phyloP scores from a whole-genome alignment of 2,329 filamentous ascomycete species.

The Aureobasidium vineae region DNA sequence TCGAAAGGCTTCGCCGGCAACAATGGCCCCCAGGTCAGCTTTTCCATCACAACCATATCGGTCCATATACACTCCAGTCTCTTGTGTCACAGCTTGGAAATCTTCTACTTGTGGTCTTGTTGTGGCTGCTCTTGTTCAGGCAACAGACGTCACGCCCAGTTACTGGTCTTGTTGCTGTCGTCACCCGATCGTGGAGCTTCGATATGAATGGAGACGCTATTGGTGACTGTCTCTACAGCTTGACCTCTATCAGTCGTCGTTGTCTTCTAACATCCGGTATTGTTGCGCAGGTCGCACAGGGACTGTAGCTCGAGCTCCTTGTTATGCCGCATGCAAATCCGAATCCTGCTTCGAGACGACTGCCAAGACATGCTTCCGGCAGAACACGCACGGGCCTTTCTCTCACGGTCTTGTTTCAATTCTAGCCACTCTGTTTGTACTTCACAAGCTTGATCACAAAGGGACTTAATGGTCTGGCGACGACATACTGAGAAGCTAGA shows the following conservation, averaged over 20 bases:
- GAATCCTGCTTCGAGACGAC: conserved; percentile 1
- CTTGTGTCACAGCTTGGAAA: background rate
- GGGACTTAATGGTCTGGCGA: background rate
- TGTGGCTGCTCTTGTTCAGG: background rate
- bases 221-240: background rate
- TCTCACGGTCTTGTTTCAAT: background rate
- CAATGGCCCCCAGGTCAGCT: background rate
- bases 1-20: background rate
- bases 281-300: background rate
- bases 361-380: conserved; percentile 1
- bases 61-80: background rate
- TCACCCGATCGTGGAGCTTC: background rate
- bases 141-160: background rate
- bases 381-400: conserved; percentile 1
- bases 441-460: background rate
- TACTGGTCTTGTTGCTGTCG: background rate
- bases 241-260: background rate
- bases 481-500: background rate
- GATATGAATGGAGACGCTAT: background rate
- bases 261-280: background rate
- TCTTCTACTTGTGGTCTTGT: background rate
- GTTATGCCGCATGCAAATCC: background rate
- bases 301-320: conserved; percentile 2
- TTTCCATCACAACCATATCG: background rate
- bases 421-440: conserved; percentile 3